These are phyloP conservation scores for Trichoderma polysporum DNA, from an alignment of 2,329 filamentous ascomycete genomes.

Conservation along the genomic window DNA sequence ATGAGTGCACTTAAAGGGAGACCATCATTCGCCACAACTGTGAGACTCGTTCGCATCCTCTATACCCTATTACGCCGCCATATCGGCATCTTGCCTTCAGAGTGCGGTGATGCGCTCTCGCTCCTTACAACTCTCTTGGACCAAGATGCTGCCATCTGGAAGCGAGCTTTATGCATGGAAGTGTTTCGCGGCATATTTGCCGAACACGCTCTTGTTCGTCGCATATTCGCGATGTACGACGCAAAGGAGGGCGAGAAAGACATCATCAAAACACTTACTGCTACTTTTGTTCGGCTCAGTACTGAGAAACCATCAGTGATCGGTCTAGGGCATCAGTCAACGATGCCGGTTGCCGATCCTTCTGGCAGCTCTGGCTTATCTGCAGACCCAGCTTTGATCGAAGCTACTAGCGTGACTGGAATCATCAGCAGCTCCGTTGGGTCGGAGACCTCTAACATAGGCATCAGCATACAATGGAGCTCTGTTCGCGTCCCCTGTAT, in stretches of 20 bases:
- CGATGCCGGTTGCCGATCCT: conserved; percentile 65
- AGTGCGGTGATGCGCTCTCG: conserved; percentile 80
- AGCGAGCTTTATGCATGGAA: conserved; percentile 86
- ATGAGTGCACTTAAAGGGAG: conserved; percentile 75
- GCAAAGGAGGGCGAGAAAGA: conserved; percentile 67
- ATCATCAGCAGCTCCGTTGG: conserved; percentile 75
- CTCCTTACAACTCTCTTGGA: conserved; percentile 85
- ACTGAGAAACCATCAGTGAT: conserved; percentile 89
- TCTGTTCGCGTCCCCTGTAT: conserved; percentile 82
- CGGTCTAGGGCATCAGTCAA: conserved; percentile 84
- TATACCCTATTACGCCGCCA: conserved; percentile 79
- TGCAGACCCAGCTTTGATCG: conserved; percentile 82
- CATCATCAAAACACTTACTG: conserved; percentile 78
- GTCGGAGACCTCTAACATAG: conserved; percentile 65
- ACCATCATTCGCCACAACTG: conserved; percentile 75
- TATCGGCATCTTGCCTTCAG: conserved; percentile 68
- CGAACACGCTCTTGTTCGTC: conserved; percentile 73
- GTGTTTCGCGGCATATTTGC: conserved; percentile 83
- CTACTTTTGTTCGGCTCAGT: conserved; percentile 86
- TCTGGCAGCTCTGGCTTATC: conserved; percentile 57
- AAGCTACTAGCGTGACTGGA: conserved; percentile 82
- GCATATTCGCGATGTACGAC: conserved; percentile 81
- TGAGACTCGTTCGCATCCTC: conserved; percentile 78
- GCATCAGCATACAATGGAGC: conserved; percentile 92
- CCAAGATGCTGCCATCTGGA: conserved; percentile 82